phyloP scores from a whole-genome alignment of 2,329 filamentous ascomycete genomes.

The Talaromyces sp. region DNA sequence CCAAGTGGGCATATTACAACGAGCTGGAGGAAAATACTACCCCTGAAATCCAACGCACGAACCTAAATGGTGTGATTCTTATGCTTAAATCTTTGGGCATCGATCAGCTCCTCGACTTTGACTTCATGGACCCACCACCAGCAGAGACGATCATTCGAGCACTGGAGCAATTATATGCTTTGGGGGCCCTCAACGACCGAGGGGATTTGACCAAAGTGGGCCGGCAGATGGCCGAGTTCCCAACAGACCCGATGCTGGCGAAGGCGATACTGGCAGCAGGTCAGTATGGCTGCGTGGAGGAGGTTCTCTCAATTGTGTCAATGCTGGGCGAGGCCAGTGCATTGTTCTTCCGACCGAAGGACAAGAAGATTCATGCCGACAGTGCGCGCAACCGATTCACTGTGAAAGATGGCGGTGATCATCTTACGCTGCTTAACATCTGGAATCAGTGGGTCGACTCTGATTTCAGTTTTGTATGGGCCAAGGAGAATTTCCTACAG shows the following conservation, averaged over 20 bases:
- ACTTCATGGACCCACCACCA: slow-evolving; percentile 92
- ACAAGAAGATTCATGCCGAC: slow-evolving; percentile 96
- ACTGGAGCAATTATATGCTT: slow-evolving; percentile 85
- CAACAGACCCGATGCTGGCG: slow-evolving; percentile 86
- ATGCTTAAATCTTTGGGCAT: slow-evolving; percentile 89
- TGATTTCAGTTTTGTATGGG: slow-evolving; percentile 86
- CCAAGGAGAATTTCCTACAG: slow-evolving; percentile 90
- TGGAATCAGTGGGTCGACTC: slow-evolving; percentile 95
- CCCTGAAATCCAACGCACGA: slow-evolving; percentile 90
- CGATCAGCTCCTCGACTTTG: slow-evolving; percentile 88
- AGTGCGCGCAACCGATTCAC: slow-evolving; percentile 87
- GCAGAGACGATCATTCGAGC: slow-evolving; percentile 87
- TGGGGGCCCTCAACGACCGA: slow-evolving; percentile 84
- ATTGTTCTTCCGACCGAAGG: slow-evolving; percentile 91
- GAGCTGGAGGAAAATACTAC: slow-evolving; percentile 91
- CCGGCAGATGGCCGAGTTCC: slow-evolving; percentile 93
- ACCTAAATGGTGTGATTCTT: slow-evolving; percentile 80
- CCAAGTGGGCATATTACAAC: slow-evolving; percentile 90
- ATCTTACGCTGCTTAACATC: slow-evolving; percentile 84
- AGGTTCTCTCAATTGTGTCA: slow-evolving; percentile 88
- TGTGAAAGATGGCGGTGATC: slow-evolving; percentile 86
- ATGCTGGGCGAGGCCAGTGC: slow-evolving; percentile 89
- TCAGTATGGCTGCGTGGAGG: slow-evolving; percentile 88
- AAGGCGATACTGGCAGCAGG: slow-evolving; percentile 87
- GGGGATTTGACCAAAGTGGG: slow-evolving; percentile 90